phyloP scores from a whole-genome alignment of 2,329 filamentous ascomycete species.

The Colletotrichum simmondsii region DNA sequence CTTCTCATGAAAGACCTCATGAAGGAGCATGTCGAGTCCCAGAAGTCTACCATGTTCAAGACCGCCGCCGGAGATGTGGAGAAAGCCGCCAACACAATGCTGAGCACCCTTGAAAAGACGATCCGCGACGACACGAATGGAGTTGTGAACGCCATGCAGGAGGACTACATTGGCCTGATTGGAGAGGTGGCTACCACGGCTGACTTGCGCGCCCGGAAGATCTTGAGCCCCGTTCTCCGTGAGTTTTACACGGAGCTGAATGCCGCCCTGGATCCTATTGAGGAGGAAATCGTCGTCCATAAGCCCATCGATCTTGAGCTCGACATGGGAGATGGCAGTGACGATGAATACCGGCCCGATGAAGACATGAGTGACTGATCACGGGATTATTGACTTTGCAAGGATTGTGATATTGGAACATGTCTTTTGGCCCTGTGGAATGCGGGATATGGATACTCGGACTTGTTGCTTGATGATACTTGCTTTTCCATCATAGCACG shows the following conservation, averaged over 20 bases:
- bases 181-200: conserved; percentile 10
- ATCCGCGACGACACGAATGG: background rate
- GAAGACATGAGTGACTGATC: background rate
- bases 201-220: conserved; percentile 9
- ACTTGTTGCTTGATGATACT: background rate
- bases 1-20: conserved; percentile 38
- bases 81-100: conserved; percentile 8
- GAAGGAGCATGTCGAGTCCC: conserved; percentile 32
- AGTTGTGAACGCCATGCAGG: conserved; percentile 48
- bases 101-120: background rate
- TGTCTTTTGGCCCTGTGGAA: background rate
- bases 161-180: conserved; percentile 35
- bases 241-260: conserved; percentile 5
- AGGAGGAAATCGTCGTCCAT: background rate
- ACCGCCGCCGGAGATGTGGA: conserved; percentile 22
- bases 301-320: background rate
- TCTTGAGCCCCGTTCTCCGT: background rate
- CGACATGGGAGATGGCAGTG: background rate
- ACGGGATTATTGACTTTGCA: background rate
- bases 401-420: background rate
- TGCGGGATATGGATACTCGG: background rate
- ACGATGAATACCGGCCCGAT: background rate
- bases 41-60: conserved; percentile 36
- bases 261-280: background rate
- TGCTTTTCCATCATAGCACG: background rate